Evolutionary conservation across 768 basidiomycete genomes (phyloP).

Genomic region (Kwoniella dendrophila): DNA sequence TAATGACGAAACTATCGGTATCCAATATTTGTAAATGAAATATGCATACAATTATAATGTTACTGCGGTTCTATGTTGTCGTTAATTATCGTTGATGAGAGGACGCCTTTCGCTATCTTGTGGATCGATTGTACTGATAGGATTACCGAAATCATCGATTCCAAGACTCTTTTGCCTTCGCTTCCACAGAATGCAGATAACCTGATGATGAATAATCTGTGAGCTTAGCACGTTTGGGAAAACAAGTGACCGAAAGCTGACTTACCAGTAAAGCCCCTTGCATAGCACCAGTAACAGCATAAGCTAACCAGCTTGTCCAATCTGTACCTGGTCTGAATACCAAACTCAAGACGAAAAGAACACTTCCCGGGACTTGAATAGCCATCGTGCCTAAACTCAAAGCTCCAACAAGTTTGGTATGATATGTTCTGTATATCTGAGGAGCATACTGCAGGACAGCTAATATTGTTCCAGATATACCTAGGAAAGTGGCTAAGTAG

Average conservation of each 20-base stretch:
- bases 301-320: constrained; percentile 57
- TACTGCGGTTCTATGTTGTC: neutral
- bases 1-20: neutral
- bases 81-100: constrained; percentile 19
- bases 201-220: constrained; percentile 16
- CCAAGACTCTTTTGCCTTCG: constrained; percentile 70
- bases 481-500: constrained; percentile 84
- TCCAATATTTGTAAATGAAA: neutral
- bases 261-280: constrained; percentile 71
- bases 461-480: constrained; percentile 74
- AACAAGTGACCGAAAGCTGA: neutral
- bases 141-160: constrained; percentile 86
- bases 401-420: constrained; percentile 79
- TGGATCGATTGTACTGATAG: constrained; percentile 31
- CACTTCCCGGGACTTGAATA: constrained; percentile 86
- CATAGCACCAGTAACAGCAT: constrained; percentile 68
- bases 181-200: constrained; percentile 86
- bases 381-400: constrained; percentile 94
- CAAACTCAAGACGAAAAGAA: constrained; percentile 74
- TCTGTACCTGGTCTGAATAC: constrained; percentile 53
- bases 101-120: constrained; percentile 10
- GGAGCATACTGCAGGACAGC: constrained; percentile 86
- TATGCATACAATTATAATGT: constrained; percentile 19
- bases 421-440: constrained; percentile 79
- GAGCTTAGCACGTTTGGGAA: neutral